These are phyloP conservation scores for Cubamyces sp. DNA, from an alignment of 768 basidiomycete genomes.

Conservation along the genomic window DNA sequence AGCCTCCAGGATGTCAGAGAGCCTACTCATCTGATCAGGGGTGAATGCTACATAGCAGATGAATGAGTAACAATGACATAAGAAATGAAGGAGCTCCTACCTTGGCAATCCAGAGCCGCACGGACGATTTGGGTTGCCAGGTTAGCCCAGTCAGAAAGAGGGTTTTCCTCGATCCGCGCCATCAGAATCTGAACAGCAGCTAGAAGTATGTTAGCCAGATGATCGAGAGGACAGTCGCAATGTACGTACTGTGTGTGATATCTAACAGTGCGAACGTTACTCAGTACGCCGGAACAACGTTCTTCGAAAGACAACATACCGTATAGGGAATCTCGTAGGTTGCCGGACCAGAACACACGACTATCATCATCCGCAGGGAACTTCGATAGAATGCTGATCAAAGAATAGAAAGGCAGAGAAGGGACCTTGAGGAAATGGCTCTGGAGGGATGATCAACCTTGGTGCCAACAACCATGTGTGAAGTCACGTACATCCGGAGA, in stretches of 20 bases:
- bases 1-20: conserved; percentile 48
- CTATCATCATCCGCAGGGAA: conserved; percentile 80
- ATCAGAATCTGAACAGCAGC: conserved; percentile 64
- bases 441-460: conserved; percentile 39
- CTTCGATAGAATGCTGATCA: conserved; percentile 74
- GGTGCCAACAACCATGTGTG: neutral
- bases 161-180: conserved; percentile 46
- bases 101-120: conserved; percentile 59
- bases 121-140: conserved; percentile 51
- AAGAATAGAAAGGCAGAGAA: conserved; percentile 78
- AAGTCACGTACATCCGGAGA: conserved; percentile 70
- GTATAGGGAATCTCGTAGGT: conserved; percentile 66
- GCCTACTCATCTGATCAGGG: conserved; percentile 54
- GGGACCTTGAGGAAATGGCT: conserved; percentile 88
- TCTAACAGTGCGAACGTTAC: conserved; percentile 28
- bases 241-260: conserved; percentile 39
- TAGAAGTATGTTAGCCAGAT: conserved; percentile 13
- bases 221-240: neutral
- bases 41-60: conserved; percentile 56
- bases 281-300: neutral
- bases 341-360: conserved; percentile 71
- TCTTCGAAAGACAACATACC: conserved; percentile 45
- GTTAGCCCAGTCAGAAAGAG: conserved; percentile 39
- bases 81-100: conserved; percentile 40
- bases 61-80: conserved; percentile 3